These are phyloP conservation scores for Suillus subaureus DNA, from an alignment of 768 basidiomycete species.

Conservation along the genomic window DNA sequence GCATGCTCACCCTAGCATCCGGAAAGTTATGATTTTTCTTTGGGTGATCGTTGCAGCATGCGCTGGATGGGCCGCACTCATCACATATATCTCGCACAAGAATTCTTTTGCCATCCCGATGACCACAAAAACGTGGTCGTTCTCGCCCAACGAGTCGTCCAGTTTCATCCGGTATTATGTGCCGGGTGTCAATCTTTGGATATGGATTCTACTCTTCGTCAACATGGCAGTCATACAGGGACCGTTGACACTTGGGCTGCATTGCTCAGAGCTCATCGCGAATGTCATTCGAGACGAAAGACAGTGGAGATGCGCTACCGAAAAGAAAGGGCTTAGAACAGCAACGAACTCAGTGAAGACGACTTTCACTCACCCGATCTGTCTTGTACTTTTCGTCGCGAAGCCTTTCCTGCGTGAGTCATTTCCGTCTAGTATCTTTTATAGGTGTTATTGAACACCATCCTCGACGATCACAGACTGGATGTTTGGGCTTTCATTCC, in stretches of 20 bases:
- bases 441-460: neutral
- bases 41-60: too few relatives aligned
- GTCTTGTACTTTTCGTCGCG: constrained; percentile 17
- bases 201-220: constrained; percentile 29
- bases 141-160: constrained; percentile 18
- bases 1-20: too few relatives aligned
- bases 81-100: too few relatives aligned
- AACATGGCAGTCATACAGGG: constrained; percentile 31
- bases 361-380: constrained; percentile 22
- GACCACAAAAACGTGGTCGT: constrained; percentile 21
- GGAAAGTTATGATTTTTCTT: too few relatives aligned
- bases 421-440: neutral
- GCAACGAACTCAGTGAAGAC: constrained; percentile 23
- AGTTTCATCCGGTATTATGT: constrained; percentile 17
- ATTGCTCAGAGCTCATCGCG: constrained; percentile 29
- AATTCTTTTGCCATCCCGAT: too few relatives aligned
- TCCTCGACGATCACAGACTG: constrained; percentile 21
- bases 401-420: constrained; percentile 32
- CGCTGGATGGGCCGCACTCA: too few relatives aligned
- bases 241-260: constrained; percentile 29
- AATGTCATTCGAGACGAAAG: constrained; percentile 34
- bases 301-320: constrained; percentile 28
- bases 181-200: neutral
- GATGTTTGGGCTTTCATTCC: constrained; percentile 31
- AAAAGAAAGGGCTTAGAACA: constrained; percentile 16